phyloP scores from a whole-genome alignment of 805 yeast genomes.

The Monosporozyma unispora region DNA sequence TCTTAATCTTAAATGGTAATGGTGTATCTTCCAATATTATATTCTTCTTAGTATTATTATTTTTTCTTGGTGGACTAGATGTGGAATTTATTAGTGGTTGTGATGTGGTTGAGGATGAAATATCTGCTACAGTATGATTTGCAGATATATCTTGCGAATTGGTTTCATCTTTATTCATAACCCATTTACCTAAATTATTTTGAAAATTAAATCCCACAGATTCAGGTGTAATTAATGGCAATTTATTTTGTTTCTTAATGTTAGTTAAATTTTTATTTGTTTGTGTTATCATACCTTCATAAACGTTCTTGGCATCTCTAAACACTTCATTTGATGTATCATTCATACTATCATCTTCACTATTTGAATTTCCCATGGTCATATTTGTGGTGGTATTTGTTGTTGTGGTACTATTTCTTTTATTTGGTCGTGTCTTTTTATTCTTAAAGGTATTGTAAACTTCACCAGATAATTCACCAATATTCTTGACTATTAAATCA shows the following conservation, averaged over 20 bases:
- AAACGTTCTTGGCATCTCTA: conserved; percentile 23
- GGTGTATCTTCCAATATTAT: not conserved
- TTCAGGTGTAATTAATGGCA: conserved; percentile 10
- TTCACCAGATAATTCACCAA: conserved; percentile 10
- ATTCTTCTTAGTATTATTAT: conserved; percentile 1
- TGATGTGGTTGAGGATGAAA: not conserved
- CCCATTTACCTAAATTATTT: conserved; percentile 8
- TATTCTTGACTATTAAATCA: conserved; percentile 6
- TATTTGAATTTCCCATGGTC: not conserved
- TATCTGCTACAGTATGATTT: conserved; percentile 4
- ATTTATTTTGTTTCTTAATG: too few species aligned
- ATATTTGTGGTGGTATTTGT: not conserved
- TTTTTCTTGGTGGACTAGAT: not conserved
- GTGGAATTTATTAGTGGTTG: not conserved
- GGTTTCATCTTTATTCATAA: conserved; percentile 2
- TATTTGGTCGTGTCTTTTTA: conserved; percentile 1
- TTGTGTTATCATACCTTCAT: conserved; percentile 19
- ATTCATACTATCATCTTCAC: not conserved
- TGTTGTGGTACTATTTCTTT: not conserved
- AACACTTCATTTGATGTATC: conserved; percentile 21
- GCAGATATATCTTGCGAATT: conserved; percentile 7
- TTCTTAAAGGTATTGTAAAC: conserved; percentile 10
- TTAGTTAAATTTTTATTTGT: too few species aligned
- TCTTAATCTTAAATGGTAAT: not conserved
- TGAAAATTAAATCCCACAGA: conserved; percentile 9